These are phyloP conservation scores for Leucocoprinus sp. DNA, from an alignment of 768 basidiomycete genomes.

Conservation along the genomic window DNA sequence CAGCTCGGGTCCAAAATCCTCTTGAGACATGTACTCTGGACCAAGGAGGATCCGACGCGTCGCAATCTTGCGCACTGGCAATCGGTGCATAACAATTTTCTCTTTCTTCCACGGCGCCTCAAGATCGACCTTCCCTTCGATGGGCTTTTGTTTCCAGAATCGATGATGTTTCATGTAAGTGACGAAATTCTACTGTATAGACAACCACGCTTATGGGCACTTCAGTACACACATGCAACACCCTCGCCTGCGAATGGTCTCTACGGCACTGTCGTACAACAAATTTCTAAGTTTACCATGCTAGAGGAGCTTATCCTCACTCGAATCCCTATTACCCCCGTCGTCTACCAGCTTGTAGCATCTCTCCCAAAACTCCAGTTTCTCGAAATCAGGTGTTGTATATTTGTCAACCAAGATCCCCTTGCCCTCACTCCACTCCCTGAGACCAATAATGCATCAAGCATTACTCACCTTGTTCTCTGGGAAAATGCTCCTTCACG, in stretches of 20 bases:
- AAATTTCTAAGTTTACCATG: conserved; percentile 17
- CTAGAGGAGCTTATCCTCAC: conserved; percentile 18
- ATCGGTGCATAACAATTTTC: conserved; percentile 10
- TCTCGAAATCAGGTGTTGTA: conserved; percentile 18
- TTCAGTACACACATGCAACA: conserved; percentile 3
- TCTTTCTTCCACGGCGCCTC: conserved; percentile 15
- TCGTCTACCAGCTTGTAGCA: conserved; percentile 19
- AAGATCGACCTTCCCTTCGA: conserved; percentile 19
- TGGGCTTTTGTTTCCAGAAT: not conserved
- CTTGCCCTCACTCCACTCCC: conserved; percentile 5
- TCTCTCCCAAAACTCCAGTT: conserved; percentile 19
- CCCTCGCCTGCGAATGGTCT: conserved; percentile 8
- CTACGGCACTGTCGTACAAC: conserved; percentile 17
- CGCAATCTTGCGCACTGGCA: conserved; percentile 20
- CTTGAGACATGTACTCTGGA: conserved; percentile 20
- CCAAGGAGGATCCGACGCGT: conserved; percentile 13
- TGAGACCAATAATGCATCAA: conserved; percentile 2
- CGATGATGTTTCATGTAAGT: not conserved
- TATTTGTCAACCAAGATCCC: conserved; percentile 13
- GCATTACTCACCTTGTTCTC: conserved; percentile 12
- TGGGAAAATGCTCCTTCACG: conserved; percentile 12
- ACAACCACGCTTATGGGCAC: not conserved
- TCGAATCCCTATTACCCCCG: conserved; percentile 18
- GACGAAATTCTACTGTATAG: not conserved
- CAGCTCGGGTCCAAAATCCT: conserved; percentile 19